Evolutionary conservation across 805 yeast genomes (phyloP).

Genomic region (Ogataea ganodermae): DNA sequence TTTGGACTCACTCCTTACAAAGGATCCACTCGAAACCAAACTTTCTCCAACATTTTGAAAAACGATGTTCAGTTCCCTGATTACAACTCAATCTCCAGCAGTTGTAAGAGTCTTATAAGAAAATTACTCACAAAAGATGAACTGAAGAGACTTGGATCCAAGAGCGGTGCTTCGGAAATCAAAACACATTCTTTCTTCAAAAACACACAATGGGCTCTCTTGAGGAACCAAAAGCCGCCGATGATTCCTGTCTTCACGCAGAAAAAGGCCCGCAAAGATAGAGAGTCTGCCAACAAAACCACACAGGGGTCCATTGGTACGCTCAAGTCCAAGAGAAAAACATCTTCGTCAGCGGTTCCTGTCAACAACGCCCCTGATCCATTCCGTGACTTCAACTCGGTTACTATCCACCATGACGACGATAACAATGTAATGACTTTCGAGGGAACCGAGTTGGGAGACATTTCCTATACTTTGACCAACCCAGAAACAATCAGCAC

Average conservation of each 20-base stretch:
- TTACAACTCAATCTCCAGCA: conserved; percentile 55
- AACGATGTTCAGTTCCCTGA: conserved; percentile 82
- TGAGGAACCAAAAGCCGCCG: conserved; percentile 93
- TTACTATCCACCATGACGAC: conserved; percentile 76
- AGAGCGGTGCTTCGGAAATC: conserved; percentile 92
- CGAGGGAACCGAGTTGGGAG: conserved; percentile 49
- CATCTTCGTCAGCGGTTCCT: conserved; percentile 30
- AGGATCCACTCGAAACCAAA: conserved; percentile 83
- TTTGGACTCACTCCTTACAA: conserved; percentile 97
- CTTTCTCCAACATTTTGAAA: conserved; percentile 85
- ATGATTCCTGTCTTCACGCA: conserved; percentile 76
- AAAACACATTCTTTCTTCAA: conserved; percentile 91
- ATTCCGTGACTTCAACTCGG: conserved; percentile 80
- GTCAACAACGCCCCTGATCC: conserved; percentile 55
- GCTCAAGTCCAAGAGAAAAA: conserved; percentile 38
- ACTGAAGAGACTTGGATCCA: conserved; percentile 82
- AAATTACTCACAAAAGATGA: conserved; percentile 89
- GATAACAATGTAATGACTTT: conserved; percentile 50
- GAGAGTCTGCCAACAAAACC: conserved; percentile 16
- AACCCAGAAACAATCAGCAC: conserved; percentile 33
- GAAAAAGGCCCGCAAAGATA: conserved; percentile 23
- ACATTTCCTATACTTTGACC: conserved; percentile 59
- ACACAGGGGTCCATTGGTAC: conserved; percentile 45
- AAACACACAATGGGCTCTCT: conserved; percentile 90
- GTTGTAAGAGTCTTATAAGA: conserved; percentile 76